phyloP scores from a whole-genome alignment of 2,329 filamentous ascomycete species.

The Xylariaceae sp. region DNA sequence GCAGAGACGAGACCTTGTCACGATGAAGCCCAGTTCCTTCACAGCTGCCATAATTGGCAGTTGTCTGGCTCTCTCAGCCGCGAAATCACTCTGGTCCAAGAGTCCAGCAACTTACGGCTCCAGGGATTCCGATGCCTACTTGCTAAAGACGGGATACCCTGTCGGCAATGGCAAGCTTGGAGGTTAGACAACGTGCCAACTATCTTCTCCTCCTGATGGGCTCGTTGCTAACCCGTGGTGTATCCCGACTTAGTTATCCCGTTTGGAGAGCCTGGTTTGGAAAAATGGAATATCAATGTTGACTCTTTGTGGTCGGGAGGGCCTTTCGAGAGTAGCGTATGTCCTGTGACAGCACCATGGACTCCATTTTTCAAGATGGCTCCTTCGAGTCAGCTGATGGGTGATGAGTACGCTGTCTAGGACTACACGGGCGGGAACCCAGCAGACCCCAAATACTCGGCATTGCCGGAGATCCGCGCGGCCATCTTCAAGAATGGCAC shows the following conservation, averaged over 20 bases:
- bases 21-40: slow-evolving; percentile 7
- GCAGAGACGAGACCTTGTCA: background rate
- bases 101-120: slow-evolving; percentile 17
- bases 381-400: background rate
- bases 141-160: slow-evolving; percentile 37
- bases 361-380: background rate
- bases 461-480: slow-evolving; percentile 38
- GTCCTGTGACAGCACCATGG: slow-evolving; percentile 1
- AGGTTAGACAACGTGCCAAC: slow-evolving; percentile 32
- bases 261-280: slow-evolving; percentile 37
- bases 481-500: slow-evolving; percentile 45
- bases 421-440: slow-evolving; percentile 44
- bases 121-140: slow-evolving; percentile 14
- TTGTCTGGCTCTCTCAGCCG: slow-evolving; percentile 1
- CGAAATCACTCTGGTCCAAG: slow-evolving; percentile 18
- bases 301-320: slow-evolving; percentile 47
- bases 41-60: background rate
- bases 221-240: background rate
- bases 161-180: slow-evolving; percentile 45
- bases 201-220: background rate
- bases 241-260: slow-evolving; percentile 31
- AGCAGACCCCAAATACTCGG: slow-evolving; percentile 26
- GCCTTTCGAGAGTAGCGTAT: slow-evolving; percentile 39
- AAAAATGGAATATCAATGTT: slow-evolving; percentile 41
- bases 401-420: slow-evolving; percentile 2